Evolutionary conservation across 164 flowering plant genomes (phyloP).

Genomic region (Berberis thunbergii): DNA sequence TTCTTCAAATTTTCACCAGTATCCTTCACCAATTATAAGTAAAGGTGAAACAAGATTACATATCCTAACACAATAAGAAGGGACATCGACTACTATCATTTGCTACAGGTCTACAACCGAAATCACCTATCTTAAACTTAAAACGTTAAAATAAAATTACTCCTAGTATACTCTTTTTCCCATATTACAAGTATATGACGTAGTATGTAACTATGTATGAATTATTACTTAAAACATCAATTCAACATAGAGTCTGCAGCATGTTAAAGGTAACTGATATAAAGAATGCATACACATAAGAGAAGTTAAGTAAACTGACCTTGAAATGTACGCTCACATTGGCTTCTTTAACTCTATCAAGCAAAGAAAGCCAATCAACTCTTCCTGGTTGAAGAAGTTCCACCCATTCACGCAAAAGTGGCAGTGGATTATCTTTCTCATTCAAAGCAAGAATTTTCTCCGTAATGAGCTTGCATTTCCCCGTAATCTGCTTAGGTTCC

Average conservation of each 20-base stretch:
- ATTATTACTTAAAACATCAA: no score
- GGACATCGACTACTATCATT: no score
- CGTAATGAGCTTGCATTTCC: slow-evolving; percentile 69
- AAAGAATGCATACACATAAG: background rate
- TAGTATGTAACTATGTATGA: no score
- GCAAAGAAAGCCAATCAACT: slow-evolving; percentile 76
- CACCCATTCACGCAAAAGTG: slow-evolving; percentile 65
- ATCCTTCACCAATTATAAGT: no score
- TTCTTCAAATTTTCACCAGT: no score
- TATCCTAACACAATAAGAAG: no score
- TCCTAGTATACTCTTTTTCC: no score
- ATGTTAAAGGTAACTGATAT: background rate
- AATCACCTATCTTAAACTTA: no score
- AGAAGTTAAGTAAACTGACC: slow-evolving; percentile 28
- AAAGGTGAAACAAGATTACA: no score
- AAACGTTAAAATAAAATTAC: no score
- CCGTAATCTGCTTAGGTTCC: slow-evolving; percentile 65
- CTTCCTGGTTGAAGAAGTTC: slow-evolving; percentile 65
- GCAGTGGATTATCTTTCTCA: slow-evolving; percentile 54
- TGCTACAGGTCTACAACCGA: background rate
- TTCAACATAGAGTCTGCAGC: background rate
- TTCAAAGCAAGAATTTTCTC: slow-evolving; percentile 45
- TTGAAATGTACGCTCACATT: slow-evolving; percentile 37
- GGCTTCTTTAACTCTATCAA: slow-evolving; percentile 41
- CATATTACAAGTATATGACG: no score